A percentile compares a stretch with the other conserved stretches of the same genome.
Evolutionary conservation across 2,329 filamentous ascomycete genomes (phyloP).

Genomic region (Periconia macrospinosa): DNA sequence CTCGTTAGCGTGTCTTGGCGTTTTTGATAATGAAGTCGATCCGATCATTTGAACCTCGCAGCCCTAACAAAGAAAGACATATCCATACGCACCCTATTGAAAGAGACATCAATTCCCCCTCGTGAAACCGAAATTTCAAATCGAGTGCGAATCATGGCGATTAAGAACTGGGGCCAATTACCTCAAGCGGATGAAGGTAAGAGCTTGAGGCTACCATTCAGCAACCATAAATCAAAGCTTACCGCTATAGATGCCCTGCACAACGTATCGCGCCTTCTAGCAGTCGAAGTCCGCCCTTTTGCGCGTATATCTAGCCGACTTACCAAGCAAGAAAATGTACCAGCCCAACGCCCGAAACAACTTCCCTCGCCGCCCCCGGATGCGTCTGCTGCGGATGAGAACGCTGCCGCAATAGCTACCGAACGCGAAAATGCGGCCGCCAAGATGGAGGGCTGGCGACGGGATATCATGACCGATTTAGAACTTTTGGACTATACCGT

Average conservation of each 20-base stretch:
- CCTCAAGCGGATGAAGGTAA: constrained; percentile 70
- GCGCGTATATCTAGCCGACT: constrained; percentile 84
- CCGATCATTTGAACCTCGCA: too few species aligned
- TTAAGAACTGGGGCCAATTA: constrained; percentile 62
- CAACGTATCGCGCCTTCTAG: constrained; percentile 75
- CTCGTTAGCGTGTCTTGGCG: not conserved
- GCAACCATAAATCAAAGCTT: constrained; percentile 6
- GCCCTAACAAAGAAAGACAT: too few species aligned
- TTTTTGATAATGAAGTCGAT: not conserved
- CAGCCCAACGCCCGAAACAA: constrained; percentile 58
- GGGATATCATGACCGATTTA: constrained; percentile 86
- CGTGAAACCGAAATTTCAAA: not conserved
- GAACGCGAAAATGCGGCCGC: constrained; percentile 55
- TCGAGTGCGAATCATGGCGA: constrained; percentile 46
- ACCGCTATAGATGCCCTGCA: constrained; percentile 71
- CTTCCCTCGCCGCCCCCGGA: constrained; percentile 71
- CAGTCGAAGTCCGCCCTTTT: constrained; percentile 91
- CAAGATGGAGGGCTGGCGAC: constrained; percentile 69
- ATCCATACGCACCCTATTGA: too few species aligned
- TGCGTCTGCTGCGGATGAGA: constrained; percentile 48
- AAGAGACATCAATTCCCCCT: not conserved
- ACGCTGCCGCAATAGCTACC: constrained; percentile 47
- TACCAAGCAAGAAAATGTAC: constrained; percentile 63
- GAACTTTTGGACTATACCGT: constrained; percentile 85
- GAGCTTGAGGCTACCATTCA: not conserved